Base-by-base conservation (phyloP, 371 early-diverging fungal genomes). In the Mortierella sp. region DNA sequence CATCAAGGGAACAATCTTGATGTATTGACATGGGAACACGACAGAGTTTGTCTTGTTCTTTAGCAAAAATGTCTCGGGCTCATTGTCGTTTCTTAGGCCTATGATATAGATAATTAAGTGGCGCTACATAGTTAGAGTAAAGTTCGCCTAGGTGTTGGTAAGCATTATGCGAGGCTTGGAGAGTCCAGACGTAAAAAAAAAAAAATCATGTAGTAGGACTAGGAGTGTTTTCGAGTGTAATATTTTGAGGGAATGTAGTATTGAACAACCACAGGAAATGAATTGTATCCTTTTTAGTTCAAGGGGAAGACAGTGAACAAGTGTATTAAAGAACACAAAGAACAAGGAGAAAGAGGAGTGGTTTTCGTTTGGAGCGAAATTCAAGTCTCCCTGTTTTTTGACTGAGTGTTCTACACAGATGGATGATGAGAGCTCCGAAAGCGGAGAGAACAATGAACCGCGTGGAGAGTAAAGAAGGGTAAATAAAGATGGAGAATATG, bases 1-100 rank as follows among this genome's bases (percentile, higher is more conserved):
- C 62, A 94, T 85, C 52, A 97, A 84, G 26, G 99, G 99, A 26
- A 93, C 94, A 47, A 99, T 97, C 88, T 96, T 97, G 68, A 99
- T 91, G 76, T 94, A 98, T 73, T 90, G 93, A 61, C 93, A 91
- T 57, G 93, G 98, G 71, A 94, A 95, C 49, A 89, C 91, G 69
- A 93, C 87, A 47, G 87, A 78, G 58, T 89, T 90, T 28, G 87
- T 80, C 55, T 87, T 89, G 85, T 94, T 88, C 78, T 88, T 91
- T 32, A 98, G 77, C 1, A 93, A 84, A 76, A 97, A 97, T 0
- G 94, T 94, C 84, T 99, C 99, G n/a, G 94, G 89, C 75, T 94
- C 93, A 63, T 87, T 88, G 83, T 98, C 96, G 83, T 99, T 97
- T 28, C 92, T 88, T n/a, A 99, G 83, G 1, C 95, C 94, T 92